Percentiles rank a stretch among this genome's conserved stretches.
Conservation (phyloP, 306 rosid species). For the Vigna mungo region DNA sequence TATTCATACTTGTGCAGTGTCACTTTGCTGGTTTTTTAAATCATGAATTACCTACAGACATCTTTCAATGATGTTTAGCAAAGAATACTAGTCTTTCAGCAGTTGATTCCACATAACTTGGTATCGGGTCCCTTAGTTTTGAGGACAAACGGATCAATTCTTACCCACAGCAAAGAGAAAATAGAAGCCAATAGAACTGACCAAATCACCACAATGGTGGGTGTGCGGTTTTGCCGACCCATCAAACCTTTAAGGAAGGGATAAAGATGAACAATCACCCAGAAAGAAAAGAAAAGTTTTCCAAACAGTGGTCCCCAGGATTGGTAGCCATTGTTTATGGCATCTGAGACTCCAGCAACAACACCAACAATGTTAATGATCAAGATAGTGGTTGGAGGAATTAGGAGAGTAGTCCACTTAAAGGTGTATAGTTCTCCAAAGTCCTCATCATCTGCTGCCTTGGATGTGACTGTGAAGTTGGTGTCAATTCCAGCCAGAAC, state of each 20-base stretch:
- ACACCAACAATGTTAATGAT: constrained; percentile 87
- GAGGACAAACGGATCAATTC: constrained; percentile 82
- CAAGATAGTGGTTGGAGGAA: constrained; percentile 85
- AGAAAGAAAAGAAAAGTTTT: constrained; percentile 86
- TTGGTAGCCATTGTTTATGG: constrained; percentile 84
- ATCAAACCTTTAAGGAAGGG: constrained; percentile 94
- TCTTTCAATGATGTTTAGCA: constrained; percentile 52
- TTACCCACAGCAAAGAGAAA: constrained; percentile 90
- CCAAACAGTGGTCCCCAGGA: constrained; percentile 93
- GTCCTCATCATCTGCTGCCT: constrained; percentile 84
- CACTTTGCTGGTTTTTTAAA: constrained; percentile 43
- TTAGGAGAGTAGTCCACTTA: constrained; percentile 86
- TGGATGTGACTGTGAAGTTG: constrained; percentile 83
- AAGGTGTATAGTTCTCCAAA: constrained; percentile 78
- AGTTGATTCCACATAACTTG: constrained; percentile 82
- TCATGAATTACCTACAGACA: constrained; percentile 50
- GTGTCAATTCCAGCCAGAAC: constrained; percentile 83
- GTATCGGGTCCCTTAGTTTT: constrained; percentile 85
- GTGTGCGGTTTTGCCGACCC: constrained; percentile 94
- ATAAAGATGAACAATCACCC: constrained; percentile 91
- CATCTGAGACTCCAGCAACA: constrained; percentile 91
- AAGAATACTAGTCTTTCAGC: constrained; percentile 57
- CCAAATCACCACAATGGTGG: constrained; percentile 91
- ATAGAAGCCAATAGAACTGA: constrained; percentile 89
- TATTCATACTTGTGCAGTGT: constrained; percentile 56